Base-by-base conservation (phyloP, 2,329 filamentous ascomycete genomes). In the Verticillium klebahnii region DNA sequence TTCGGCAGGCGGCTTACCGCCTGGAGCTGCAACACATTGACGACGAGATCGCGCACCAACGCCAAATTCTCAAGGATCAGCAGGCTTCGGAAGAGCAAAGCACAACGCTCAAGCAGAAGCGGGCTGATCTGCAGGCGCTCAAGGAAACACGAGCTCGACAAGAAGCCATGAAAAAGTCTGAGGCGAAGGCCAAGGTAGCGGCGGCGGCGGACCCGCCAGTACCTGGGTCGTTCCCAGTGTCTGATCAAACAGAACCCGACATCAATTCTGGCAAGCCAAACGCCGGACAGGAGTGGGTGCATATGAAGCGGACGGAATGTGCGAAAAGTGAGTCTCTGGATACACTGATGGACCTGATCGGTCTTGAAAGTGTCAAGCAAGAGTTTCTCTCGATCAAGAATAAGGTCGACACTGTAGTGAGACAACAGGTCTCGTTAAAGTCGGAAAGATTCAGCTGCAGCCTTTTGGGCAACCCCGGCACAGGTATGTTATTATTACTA, bases 401-500 rank as follows among this genome's bases (percentile, higher is more conserved):
- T 0, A 84, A 80, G 54, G 80, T 92, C 0, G 89, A 93, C 45
- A 84, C 80, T 0, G 73, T 79, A 0, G 67, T 86, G 0, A 78
- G 86, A 0, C 90, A 92, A 69, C 75, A 76, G 0, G 73, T 84
- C 0, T 79, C 85, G 1, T 70, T 90, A 0, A 76, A 73, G 1
- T 73, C 77, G 0, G 87, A 92, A 63, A 77, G 90, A 1, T 86
- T 89, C 59, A 84, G 88, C 8, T 81, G 83, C 1, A 80, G 82
- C 0, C 73, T 93, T 3, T 74, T 93, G 0, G 90, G 90, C 0
- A 93, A 93, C 67, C 90, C 90, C 0, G 90, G 91, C 3, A 93
- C 90, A 61, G 89, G 88, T 84, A 73, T 70, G 75, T 60, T 9
- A 3, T 17, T 8, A 12, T 25, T 11, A 11, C 23, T 9, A 8